Base-by-base conservation (phyloP, 1,139 yeast genomes). In the Yamadazyma buinensis region DNA sequence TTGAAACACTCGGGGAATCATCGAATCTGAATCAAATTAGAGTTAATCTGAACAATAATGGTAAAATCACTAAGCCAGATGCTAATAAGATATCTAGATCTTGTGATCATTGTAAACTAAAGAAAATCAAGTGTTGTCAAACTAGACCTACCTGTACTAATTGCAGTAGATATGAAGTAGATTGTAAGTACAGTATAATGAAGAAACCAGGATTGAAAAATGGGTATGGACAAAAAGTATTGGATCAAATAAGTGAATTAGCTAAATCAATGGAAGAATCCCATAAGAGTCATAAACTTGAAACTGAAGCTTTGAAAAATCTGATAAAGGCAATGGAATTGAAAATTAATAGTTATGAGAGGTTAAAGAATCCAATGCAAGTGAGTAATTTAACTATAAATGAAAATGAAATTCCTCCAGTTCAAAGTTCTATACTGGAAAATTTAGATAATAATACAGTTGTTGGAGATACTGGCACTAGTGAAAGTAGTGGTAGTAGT, bases 101-200 rank as follows among this genome's bases (percentile, higher is more conserved):
- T 6, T 66, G 69, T 43, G 67, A 62, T 35, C 46, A 49, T 12
- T 66, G 72, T 47, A 62, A 64, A 31, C 27, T 44, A 12, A 56
- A 61, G 37, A 64, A 64, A 38, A 54, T 61, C 30, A 62, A 59
- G 39, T 64, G 71, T 44, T 53, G 59, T 37, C 65, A 54, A 31
- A 41, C 38, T 15, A 57, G 52, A 30, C 72, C 68, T 2, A 33
- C 35, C 2, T 67, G 73, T 40, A 44, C 52, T 3, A 51, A 52
- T 38, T 67, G 73, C 37, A 12, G 38, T 11, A 58, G 55, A 34
- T 51, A 51, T 26, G 49, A 49, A 2, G 42, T 39, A 26, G 35
- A 44, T 14, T 62, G 68, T 40, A 49, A 50, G 21, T 62, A 59
- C 33, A 51, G 60, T 19, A 41, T 56, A 21, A 57, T 56, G 52